These are phyloP conservation scores for Pleurotus platypus DNA, from an alignment of 768 basidiomycete genomes.

Conservation along the genomic window DNA sequence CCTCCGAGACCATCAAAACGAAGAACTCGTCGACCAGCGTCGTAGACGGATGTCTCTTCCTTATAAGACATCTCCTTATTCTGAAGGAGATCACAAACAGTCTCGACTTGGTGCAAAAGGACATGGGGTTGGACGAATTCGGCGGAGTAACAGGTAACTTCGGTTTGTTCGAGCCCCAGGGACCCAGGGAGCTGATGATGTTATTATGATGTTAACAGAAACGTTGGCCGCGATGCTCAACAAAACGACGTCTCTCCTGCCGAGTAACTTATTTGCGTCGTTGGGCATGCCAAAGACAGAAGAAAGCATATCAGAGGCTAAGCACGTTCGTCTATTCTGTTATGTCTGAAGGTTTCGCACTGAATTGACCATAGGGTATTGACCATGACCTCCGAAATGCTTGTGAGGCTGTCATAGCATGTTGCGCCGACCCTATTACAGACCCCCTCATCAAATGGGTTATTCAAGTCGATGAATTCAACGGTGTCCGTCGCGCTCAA, in stretches of 20 bases:
- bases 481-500: constrained; percentile 8
- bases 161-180: too few relatives aligned
- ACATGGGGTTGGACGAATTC: constrained; percentile 39
- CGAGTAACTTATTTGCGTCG: constrained; percentile 67
- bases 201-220: constrained; percentile 27
- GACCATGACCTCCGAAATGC: constrained; percentile 81
- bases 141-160: constrained; percentile 56
- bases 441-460: constrained; percentile 63
- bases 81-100: constrained; percentile 86
- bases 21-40: constrained; percentile 39
- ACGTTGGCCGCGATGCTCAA: constrained; percentile 58
- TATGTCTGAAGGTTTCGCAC: background rate
- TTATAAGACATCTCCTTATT: constrained; percentile 86
- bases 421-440: constrained; percentile 55
- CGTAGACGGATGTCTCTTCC: constrained; percentile 80
- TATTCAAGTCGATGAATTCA: constrained; percentile 36
- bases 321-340: constrained; percentile 47
- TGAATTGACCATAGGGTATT: constrained; percentile 54
- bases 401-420: constrained; percentile 80
- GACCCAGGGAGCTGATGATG: background rate
- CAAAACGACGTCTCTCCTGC: constrained; percentile 56
- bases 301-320: constrained; percentile 67
- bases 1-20: constrained; percentile 58
- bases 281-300: constrained; percentile 60
- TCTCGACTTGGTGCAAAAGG: constrained; percentile 57